A percentile compares a stretch with the other conserved stretches of the same genome.
These are phyloP conservation scores for Pistacia integerrima DNA, from an alignment of 345 rosid genomes.

Conservation along the genomic window DNA sequence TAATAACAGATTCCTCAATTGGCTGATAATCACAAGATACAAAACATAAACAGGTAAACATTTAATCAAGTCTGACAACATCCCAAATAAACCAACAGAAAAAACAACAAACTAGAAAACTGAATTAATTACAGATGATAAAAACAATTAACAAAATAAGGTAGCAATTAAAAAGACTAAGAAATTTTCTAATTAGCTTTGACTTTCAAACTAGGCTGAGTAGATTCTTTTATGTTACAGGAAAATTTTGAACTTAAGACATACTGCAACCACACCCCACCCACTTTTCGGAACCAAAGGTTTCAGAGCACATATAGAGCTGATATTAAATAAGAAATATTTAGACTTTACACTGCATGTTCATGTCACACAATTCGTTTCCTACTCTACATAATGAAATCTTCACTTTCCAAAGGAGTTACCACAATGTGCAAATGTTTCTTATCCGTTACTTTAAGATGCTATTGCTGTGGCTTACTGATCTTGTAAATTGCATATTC, in stretches of 20 bases:
- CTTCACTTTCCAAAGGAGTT: not conserved
- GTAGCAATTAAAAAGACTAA: not conserved
- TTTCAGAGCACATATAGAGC: not conserved
- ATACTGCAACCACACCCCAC: not conserved
- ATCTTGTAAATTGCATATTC: not conserved
- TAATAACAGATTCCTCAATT: conserved; percentile 60
- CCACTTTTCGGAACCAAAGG: not conserved
- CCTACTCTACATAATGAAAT: not conserved
- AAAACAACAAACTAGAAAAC: not conserved
- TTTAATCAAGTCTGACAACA: conserved; percentile 13
- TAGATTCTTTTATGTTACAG: not conserved
- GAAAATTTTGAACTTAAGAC: not conserved
- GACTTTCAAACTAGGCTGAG: not conserved
- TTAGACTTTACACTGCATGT: not conserved
- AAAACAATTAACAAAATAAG: not conserved
- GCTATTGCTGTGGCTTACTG: not conserved
- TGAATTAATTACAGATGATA: not conserved
- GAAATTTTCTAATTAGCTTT: not conserved
- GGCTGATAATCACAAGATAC: conserved; percentile 45
- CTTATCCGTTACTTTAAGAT: not conserved
- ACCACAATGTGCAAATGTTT: not conserved
- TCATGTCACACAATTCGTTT: not conserved
- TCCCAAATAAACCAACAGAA: not conserved
- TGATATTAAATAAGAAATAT: not conserved
- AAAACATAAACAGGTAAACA: conserved; percentile 24